Percentiles rank a stretch among this genome's conserved stretches.
These are phyloP conservation scores for Helenozyma baotianmanensis DNA, from an alignment of 805 yeast genomes.

Conservation along the genomic window DNA sequence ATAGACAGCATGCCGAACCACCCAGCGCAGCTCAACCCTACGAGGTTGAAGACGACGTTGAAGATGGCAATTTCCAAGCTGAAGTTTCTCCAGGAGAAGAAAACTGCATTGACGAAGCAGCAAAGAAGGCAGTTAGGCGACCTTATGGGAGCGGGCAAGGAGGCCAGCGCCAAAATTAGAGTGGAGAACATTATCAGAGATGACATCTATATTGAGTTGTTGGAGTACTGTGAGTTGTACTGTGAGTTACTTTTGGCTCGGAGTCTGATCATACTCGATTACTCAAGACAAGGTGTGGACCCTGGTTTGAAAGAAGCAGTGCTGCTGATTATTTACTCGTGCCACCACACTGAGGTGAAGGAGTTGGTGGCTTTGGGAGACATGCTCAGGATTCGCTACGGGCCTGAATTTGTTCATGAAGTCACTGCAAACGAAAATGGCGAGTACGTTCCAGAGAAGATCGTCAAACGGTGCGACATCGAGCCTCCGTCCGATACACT, in stretches of 20 bases:
- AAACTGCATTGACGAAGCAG: slow-evolving; percentile 69
- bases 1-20: slow-evolving; percentile 9
- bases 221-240: slow-evolving; percentile 75
- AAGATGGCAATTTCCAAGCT: slow-evolving; percentile 72
- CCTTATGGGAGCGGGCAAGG: slow-evolving; percentile 62
- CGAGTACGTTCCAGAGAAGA: slow-evolving; percentile 61
- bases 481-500: slow-evolving; percentile 63
- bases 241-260: slow-evolving; percentile 80
- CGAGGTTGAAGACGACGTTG: slow-evolving; percentile 37
- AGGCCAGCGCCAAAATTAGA: slow-evolving; percentile 75
- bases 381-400: slow-evolving; percentile 56
- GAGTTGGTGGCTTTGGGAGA: slow-evolving; percentile 64
- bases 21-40: slow-evolving; percentile 29
- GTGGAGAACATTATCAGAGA: slow-evolving; percentile 82
- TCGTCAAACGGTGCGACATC: slow-evolving; percentile 56
- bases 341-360: slow-evolving; percentile 71
- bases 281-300: slow-evolving; percentile 40
- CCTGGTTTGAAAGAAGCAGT: slow-evolving; percentile 73
- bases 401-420: slow-evolving; percentile 56
- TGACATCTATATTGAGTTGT: slow-evolving; percentile 71
- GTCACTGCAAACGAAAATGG: slow-evolving; percentile 48
- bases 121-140: slow-evolving; percentile 70
- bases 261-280: slow-evolving; percentile 52
- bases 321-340: slow-evolving; percentile 60
- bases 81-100: slow-evolving; percentile 68